phyloP scores from a whole-genome alignment of 1,139 yeast genomes.

The Yamadazyma sp. region DNA sequence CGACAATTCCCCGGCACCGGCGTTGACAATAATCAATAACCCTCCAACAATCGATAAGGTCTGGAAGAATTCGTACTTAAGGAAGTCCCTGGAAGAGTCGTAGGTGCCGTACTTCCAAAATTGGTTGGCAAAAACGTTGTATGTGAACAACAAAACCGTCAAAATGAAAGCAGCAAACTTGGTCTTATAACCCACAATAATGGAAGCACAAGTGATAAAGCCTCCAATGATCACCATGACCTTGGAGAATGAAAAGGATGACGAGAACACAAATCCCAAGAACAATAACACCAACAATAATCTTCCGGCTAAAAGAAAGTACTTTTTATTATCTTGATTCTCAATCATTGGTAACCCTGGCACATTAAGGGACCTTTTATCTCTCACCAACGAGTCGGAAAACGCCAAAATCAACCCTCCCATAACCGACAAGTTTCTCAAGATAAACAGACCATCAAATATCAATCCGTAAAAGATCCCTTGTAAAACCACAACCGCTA shows the following conservation, averaged over 20 bases:
- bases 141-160: conserved; percentile 70
- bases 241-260: conserved; percentile 70
- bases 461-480: conserved; percentile 89
- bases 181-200: conserved; percentile 91
- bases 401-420: conserved; percentile 92
- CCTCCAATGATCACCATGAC: conserved; percentile 70
- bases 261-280: conserved; percentile 79
- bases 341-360: conserved; percentile 91
- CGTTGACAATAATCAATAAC: conserved; percentile 80
- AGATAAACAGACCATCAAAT: conserved; percentile 76
- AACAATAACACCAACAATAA: conserved; percentile 81
- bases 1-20: conserved; percentile 95
- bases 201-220: conserved; percentile 69
- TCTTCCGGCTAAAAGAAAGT: conserved; percentile 86
- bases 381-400: conserved; percentile 85
- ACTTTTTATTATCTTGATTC: conserved; percentile 81
- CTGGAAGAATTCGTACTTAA: conserved; percentile 93
- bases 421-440: conserved; percentile 84
- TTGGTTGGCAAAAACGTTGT: conserved; percentile 79
- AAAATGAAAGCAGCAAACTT: conserved; percentile 82
- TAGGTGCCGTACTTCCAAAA: conserved; percentile 78
- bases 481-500: conserved; percentile 76
- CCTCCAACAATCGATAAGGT: conserved; percentile 96
- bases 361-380: conserved; percentile 66
- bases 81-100: conserved; percentile 82